A percentile compares a stretch with the other conserved stretches of the same genome.
These are phyloP conservation scores for Arthrobotrys iridis DNA, from an alignment of 2,329 filamentous ascomycete genomes.

Conservation along the genomic window DNA sequence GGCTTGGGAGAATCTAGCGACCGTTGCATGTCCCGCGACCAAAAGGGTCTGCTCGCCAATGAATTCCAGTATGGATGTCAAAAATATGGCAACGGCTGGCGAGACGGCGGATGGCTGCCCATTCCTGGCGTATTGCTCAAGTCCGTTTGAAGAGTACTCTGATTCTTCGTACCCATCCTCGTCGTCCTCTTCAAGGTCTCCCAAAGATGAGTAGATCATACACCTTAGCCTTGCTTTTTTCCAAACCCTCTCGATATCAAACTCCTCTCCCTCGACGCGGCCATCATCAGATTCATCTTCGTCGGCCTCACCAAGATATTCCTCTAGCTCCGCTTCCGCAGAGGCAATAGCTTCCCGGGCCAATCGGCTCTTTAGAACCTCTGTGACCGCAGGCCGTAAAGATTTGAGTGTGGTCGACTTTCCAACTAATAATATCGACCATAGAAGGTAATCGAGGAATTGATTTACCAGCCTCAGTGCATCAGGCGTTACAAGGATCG, in stretches of 20 bases:
- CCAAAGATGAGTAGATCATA: slow-evolving; percentile 97
- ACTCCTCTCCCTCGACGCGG: slow-evolving; percentile 66
- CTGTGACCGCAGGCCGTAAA: slow-evolving; percentile 81
- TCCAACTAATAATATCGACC: slow-evolving; percentile 84
- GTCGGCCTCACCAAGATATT: slow-evolving; percentile 82
- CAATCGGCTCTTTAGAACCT: slow-evolving; percentile 88
- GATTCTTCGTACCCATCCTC: slow-evolving; percentile 88
- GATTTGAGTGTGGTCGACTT: slow-evolving; percentile 72
- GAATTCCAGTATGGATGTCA: slow-evolving; percentile 93
- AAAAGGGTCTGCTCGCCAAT: slow-evolving; percentile 90
- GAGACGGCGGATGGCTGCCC: slow-evolving; percentile 70
- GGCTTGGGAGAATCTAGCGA: slow-evolving; percentile 71
- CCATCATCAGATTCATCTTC: slow-evolving; percentile 71
- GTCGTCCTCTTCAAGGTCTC: slow-evolving; percentile 97
- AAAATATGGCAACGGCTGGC: slow-evolving; percentile 91
- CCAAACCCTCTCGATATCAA: slow-evolving; percentile 94
- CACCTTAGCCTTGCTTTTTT: slow-evolving; percentile 90
- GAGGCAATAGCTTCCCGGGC: slow-evolving; percentile 84
- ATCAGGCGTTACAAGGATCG: slow-evolving; percentile 62
- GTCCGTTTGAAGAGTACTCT: slow-evolving; percentile 73
- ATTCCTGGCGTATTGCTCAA: slow-evolving; percentile 63
- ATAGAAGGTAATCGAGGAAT: slow-evolving; percentile 92
- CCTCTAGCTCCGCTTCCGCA: slow-evolving; percentile 85
- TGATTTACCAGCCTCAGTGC: slow-evolving; percentile 84
- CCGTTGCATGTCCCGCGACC: slow-evolving; percentile 86